Evolutionary conservation across 129 eudicot species (phyloP).

Genomic region (Tagetes patula): DNA sequence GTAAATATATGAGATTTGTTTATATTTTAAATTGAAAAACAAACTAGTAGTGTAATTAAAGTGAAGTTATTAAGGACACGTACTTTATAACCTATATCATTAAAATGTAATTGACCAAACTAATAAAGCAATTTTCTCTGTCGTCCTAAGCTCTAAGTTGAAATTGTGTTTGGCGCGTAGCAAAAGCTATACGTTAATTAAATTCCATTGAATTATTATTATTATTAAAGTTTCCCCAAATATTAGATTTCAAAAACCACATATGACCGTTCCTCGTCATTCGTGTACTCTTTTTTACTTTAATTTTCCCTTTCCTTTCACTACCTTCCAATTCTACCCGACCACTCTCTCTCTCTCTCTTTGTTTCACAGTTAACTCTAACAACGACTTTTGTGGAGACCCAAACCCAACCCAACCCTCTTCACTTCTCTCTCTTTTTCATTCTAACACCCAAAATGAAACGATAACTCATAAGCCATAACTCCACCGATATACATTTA

Average conservation of each 20-base stretch:
- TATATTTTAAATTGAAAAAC: too few relatives aligned
- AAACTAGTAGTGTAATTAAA: too few relatives aligned
- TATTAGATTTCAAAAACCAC: conserved; percentile 26
- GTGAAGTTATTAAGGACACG: too few relatives aligned
- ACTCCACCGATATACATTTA: neutral
- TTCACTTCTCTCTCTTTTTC: conserved; percentile 13
- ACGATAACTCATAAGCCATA: neutral
- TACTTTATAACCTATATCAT: too few relatives aligned
- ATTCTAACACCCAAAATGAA: conserved; percentile 19
- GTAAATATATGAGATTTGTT: too few relatives aligned
- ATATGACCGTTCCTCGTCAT: conserved; percentile 77
- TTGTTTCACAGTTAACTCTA: conserved; percentile 26
- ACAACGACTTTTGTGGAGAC: conserved; percentile 38
- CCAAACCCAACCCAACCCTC: neutral
- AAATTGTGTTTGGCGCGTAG: conserved; percentile 37
- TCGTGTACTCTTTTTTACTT: conserved; percentile 34
- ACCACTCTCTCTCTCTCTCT: conserved; percentile 10
- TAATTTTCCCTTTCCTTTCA: neutral
- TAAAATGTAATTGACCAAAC: too few relatives aligned
- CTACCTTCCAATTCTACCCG: conserved; percentile 25
- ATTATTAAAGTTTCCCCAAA: conserved; percentile 37
- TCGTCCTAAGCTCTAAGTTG: neutral
- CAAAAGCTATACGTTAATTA: neutral
- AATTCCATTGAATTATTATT: neutral
- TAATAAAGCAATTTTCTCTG: too few relatives aligned